Evolutionary conservation across 2,329 filamentous ascomycete genomes (phyloP), one percentile per base, ranked within the genome.

Genomic region (Colletotrichum coccodes): DNA sequence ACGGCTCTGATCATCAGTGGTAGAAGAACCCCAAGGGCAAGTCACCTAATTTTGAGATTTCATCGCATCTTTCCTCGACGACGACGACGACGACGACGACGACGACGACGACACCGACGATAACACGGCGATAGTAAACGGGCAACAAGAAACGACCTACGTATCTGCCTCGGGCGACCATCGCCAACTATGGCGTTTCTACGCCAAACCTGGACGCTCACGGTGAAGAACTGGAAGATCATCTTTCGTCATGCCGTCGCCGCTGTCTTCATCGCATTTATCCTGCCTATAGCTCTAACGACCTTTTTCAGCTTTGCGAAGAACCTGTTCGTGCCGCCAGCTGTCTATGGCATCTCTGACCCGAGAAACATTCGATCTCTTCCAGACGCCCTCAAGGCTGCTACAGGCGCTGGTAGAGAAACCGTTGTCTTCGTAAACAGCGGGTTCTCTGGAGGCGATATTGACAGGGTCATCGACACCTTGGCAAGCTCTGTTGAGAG

Each of bases 361-460:
- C 79, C 89, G 0, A 82, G 80, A 7, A 85, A 90, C 0, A 80
- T 97, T 70, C 87, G 90, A 68, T 86, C 88, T 12, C 85, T 97
- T 21, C 75, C 84, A 38, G 82, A 92, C 70, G 93, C 90, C 1
- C 84, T 97, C 36, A 76, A 79, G 23, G 81, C 82, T 30, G 88
- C 90, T 3, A 80, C 81, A 18, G 83, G 83, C 12, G 79, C 79
- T 30, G 89, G 90, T 21, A 86, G 92, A 71, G 80, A 92, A 72
- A 94, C 88, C 58, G 83, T 97, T 16, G 90, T 91, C 14, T 93
- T 98, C 64, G 90, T 97, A 66, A 92, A 97, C 77, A 94, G 89
- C 79, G 92, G 92, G 11, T 81, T 88, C 59, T 83, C 82, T 0
- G 91, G 89, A 11, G 93, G 93, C 18, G 86, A 91, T 61, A 94